These are phyloP conservation scores for Taiozyma sp. DNA, from an alignment of 1,139 yeast species.

Conservation along the genomic window DNA sequence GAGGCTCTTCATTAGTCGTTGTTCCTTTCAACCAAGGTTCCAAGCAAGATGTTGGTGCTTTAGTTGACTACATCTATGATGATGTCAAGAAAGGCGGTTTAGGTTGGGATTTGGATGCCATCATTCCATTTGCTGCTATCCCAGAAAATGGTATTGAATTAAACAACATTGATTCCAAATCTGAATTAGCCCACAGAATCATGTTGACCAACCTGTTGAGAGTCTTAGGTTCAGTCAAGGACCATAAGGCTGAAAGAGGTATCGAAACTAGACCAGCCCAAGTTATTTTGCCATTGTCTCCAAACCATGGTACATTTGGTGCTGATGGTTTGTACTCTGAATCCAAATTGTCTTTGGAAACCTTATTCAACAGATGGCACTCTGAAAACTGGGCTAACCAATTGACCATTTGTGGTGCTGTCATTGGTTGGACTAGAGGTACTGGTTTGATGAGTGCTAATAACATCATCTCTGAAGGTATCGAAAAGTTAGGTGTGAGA, in stretches of 20 bases:
- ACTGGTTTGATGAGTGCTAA: constrained; percentile 98
- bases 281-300: constrained; percentile 92
- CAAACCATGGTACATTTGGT: constrained; percentile 98
- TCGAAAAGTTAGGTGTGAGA: constrained; percentile 92
- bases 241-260: constrained; percentile 64
- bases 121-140: constrained; percentile 97
- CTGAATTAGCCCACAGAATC: constrained; percentile 96
- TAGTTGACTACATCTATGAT: constrained; percentile 80
- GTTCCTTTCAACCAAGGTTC: constrained; percentile 99
- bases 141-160: constrained; percentile 98
- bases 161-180: constrained; percentile 87
- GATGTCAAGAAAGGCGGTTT: constrained; percentile 82
- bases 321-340: constrained; percentile 97
- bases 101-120: constrained; percentile 96
- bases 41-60: constrained; percentile 83
- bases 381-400: constrained; percentile 96
- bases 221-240: constrained; percentile 84
- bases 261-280: constrained; percentile 98
- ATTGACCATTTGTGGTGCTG: constrained; percentile 95
- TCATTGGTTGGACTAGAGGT: constrained; percentile 99
- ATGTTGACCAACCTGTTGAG: constrained; percentile 95
- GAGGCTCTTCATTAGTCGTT: constrained; percentile 86
- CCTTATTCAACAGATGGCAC: constrained; percentile 97
- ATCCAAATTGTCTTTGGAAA: constrained; percentile 91
- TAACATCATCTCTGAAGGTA: constrained; percentile 96